phyloP scores from a whole-genome alignment of 2,329 filamentous ascomycete genomes.

The Aspergillus sp. region DNA sequence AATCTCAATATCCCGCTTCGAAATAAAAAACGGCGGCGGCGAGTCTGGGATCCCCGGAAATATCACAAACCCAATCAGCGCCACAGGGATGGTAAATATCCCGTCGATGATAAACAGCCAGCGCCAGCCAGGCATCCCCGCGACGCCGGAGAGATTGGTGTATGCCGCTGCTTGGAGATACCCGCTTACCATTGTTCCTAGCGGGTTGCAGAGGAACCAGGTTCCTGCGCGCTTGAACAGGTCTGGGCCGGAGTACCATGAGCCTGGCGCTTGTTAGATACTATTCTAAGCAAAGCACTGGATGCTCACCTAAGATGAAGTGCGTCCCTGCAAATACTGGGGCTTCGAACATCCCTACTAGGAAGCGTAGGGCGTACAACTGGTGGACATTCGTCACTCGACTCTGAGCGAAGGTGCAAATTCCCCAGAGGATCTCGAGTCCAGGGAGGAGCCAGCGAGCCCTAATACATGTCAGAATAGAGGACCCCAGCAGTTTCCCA shows the following conservation, averaged over 20 bases:
- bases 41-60: constrained; percentile 43
- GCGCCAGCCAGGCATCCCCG: constrained; percentile 53
- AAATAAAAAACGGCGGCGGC: constrained; percentile 42
- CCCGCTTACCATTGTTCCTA: constrained; percentile 59
- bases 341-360: constrained; percentile 35
- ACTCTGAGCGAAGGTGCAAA: constrained; percentile 36
- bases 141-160: constrained; percentile 51
- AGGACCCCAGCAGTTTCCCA: background rate
- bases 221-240: constrained; percentile 56
- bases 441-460: constrained; percentile 30
- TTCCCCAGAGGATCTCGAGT: constrained; percentile 35
- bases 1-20: constrained; percentile 35
- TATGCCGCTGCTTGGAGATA: constrained; percentile 58
- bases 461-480: constrained; percentile 5
- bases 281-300: background rate
- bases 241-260: constrained; percentile 46
- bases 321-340: constrained; percentile 35
- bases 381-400: constrained; percentile 32
- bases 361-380: constrained; percentile 34
- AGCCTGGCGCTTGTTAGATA: constrained; percentile 17
- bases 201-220: constrained; percentile 54
- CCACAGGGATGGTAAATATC: constrained; percentile 57
- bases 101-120: constrained; percentile 62
- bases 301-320: constrained; percentile 28
- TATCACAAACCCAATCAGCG: constrained; percentile 54